Conservation (phyloP, 1,284 basidiomycete genomes). For the Sporisorium iseilematis-ciliati region DNA sequence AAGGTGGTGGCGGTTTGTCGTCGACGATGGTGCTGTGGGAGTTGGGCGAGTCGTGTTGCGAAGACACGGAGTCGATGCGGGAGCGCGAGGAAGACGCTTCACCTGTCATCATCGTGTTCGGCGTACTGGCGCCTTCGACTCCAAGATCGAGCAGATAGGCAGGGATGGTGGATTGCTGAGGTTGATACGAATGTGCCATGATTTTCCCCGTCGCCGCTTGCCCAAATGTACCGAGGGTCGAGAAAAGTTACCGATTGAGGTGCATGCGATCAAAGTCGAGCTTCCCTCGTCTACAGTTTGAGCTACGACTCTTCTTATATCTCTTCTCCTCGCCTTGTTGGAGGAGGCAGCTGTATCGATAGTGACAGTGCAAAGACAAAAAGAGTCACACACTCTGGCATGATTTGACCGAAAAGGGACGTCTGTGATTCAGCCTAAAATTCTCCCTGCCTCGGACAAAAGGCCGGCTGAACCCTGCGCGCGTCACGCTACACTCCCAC, state of each 20-base stretch:
- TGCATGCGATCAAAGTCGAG: not conserved
- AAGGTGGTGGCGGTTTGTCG: not conserved
- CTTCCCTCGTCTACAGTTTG: not conserved
- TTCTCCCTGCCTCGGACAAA: not conserved
- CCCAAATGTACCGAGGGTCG: not conserved
- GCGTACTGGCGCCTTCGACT: constrained; percentile 9
- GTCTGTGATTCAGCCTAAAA: not conserved
- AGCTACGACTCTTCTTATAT: too few species aligned
- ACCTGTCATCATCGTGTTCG: constrained; percentile 26
- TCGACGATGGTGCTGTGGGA: constrained; percentile 24
- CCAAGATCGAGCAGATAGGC: not conserved
- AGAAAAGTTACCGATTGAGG: not conserved
- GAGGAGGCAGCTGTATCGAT: too few species aligned
- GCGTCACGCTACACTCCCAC: not conserved
- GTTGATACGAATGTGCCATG: constrained; percentile 1
- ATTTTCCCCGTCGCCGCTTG: not conserved
- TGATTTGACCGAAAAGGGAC: too few species aligned
- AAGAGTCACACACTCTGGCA: too few species aligned
- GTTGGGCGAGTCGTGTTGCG: constrained; percentile 24
- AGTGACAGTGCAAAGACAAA: too few species aligned
- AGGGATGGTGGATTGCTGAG: not conserved
- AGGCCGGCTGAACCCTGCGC: not conserved
- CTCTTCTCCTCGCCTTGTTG: too few species aligned
- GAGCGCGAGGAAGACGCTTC: constrained; percentile 24
- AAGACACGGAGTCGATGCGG: constrained; percentile 31